phyloP scores from a whole-genome alignment of 306 rosid species.

The Notholithocarpus densiflorus region DNA sequence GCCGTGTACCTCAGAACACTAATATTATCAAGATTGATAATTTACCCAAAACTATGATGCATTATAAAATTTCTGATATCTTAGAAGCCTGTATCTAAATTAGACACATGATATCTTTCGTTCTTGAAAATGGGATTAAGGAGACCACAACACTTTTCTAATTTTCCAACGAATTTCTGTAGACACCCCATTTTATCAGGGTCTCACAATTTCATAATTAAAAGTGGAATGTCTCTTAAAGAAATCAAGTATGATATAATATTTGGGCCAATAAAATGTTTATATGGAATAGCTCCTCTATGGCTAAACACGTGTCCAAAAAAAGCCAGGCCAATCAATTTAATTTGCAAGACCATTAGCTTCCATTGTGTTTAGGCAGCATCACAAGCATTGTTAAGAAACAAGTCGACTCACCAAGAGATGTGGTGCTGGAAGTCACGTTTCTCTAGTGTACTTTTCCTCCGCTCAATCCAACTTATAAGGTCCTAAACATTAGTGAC shows the following conservation, averaged over 20 bases:
- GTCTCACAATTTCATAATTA: background rate
- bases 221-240: background rate
- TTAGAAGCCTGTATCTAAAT: background rate
- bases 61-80: background rate
- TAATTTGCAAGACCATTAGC: background rate
- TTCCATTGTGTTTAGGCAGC: background rate
- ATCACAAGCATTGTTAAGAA: background rate
- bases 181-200: background rate
- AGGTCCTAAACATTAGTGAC: slow-evolving; percentile 56
- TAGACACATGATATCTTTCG: background rate
- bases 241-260: background rate
- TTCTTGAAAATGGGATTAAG: background rate
- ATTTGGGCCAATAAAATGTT: background rate
- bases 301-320: background rate
- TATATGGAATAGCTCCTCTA: background rate
- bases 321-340: background rate
- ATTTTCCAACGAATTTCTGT: background rate
- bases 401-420: slow-evolving; percentile 59
- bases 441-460: slow-evolving; percentile 59
- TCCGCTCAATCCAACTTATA: slow-evolving; percentile 76
- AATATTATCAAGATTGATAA: background rate
- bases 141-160: background rate
- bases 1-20: background rate
- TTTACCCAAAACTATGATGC: background rate
- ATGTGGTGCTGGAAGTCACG: slow-evolving; percentile 85